Conservation (phyloP, 257 asterid genomes). For the Penstemon eatonii region DNA sequence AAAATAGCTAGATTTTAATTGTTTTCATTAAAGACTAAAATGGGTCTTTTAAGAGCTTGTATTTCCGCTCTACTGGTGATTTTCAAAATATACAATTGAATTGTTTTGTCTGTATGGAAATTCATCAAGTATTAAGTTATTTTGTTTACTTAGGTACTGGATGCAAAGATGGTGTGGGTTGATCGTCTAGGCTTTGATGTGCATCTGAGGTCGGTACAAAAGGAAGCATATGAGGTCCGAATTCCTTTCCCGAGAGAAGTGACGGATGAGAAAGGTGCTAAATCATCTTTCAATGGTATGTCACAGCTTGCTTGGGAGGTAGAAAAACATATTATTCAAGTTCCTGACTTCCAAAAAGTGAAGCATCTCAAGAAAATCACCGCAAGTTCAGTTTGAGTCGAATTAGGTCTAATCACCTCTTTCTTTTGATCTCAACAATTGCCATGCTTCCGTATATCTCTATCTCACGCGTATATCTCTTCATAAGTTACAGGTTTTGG, state of each 20-base stretch:
- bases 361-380: constrained; percentile 60
- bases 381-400: constrained; percentile 30
- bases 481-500: not conserved
- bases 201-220: constrained; percentile 54
- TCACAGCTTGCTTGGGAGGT: constrained; percentile 97
- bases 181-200: constrained; percentile 90
- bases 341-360: constrained; percentile 63
- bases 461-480: not conserved
- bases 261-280: constrained; percentile 84
- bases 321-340: constrained; percentile 60
- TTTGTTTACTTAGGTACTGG: constrained; percentile 54
- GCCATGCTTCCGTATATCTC: not conserved
- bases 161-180: constrained; percentile 90
- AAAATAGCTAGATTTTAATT: no score
- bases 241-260: constrained; percentile 95
- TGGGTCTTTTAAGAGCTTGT: not conserved
- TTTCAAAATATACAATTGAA: not conserved
- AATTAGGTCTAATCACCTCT: not conserved
- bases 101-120: constrained; percentile 18
- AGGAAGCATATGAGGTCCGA: constrained; percentile 71
- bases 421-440: constrained; percentile 6
- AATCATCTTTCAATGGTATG: constrained; percentile 95
- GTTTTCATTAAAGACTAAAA: no score
- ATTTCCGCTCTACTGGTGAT: not conserved
- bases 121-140: constrained; percentile 6